A percentile compares a stretch with the other conserved stretches of the same genome.
These are phyloP conservation scores for Isatis tinctoria DNA, from an alignment of 345 rosid species.

Conservation along the genomic window DNA sequence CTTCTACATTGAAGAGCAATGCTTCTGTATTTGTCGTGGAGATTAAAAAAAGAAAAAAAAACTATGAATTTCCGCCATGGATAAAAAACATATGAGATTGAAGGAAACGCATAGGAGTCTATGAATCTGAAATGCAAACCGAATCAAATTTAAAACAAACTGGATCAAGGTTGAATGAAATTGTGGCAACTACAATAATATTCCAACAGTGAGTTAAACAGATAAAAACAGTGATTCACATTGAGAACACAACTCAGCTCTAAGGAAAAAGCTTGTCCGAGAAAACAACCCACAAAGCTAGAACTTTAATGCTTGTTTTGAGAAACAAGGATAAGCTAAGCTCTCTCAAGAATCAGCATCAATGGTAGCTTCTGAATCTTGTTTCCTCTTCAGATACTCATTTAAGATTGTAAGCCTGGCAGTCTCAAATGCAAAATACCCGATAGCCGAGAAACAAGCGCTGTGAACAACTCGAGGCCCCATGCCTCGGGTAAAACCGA, in stretches of 20 bases:
- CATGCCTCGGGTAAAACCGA: slow-evolving; percentile 79
- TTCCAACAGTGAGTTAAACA: background rate
- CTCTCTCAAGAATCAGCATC: slow-evolving; percentile 20
- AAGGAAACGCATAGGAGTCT: background rate
- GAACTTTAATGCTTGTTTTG: background rate
- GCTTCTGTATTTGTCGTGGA: background rate
- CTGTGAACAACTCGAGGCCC: slow-evolving; percentile 91
- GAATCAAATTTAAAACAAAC: background rate
- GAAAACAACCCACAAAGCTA: background rate
- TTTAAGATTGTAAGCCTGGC: slow-evolving; percentile 72
- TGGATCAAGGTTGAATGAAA: background rate
- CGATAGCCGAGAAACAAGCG: slow-evolving; percentile 84
- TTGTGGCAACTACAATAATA: background rate
- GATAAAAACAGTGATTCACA: background rate
- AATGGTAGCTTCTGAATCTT: slow-evolving; percentile 28
- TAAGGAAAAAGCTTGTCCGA: background rate
- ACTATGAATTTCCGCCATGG: background rate
- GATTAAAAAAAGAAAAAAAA: background rate
- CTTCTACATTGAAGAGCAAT: background rate
- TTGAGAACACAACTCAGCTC: background rate
- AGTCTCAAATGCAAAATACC: slow-evolving; percentile 95
- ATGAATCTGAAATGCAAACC: background rate
- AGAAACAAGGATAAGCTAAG: background rate
- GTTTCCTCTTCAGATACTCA: slow-evolving; percentile 64
- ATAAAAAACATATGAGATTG: background rate